These are phyloP conservation scores for Crithidia fasciculata DNA, from an alignment of 208 protist species.

Conservation along the genomic window DNA sequence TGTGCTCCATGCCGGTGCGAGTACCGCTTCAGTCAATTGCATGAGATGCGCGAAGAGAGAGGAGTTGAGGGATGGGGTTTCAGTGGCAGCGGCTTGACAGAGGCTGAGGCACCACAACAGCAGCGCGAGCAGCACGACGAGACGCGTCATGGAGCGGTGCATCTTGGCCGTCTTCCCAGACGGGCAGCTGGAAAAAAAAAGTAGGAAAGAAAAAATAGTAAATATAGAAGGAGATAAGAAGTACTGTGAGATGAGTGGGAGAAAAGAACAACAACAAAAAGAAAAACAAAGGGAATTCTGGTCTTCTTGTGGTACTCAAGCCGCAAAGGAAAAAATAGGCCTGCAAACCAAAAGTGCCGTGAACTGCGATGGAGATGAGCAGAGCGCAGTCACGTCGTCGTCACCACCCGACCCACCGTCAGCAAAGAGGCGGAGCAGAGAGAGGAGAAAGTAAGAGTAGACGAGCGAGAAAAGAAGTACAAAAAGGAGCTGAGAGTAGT, in stretches of 20 bases:
- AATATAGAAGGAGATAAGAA: neutral
- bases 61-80: neutral
- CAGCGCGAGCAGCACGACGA: neutral
- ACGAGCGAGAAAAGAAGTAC: neutral
- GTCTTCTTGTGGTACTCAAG: neutral
- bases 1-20: slow-evolving; percentile 29
- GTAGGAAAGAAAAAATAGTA: neutral
- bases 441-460: neutral
- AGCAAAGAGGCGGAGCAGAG: slow-evolving; percentile 1
- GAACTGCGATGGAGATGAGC: no score
- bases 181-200: neutral
- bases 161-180: no score
- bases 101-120: neutral
- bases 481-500: no score
- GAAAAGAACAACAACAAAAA: neutral
- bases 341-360: no score
- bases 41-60: slow-evolving; percentile 6
- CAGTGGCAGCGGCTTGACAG: neutral
- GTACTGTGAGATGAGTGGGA: neutral
- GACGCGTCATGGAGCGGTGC: no score
- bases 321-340: no score
- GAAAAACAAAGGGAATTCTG: neutral
- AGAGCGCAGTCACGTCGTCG: no score
- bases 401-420: no score
- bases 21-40: slow-evolving; percentile 30